Conservation (phyloP, 2,329 filamentous ascomycete genomes). For the Fusarium tricinctum region DNA sequence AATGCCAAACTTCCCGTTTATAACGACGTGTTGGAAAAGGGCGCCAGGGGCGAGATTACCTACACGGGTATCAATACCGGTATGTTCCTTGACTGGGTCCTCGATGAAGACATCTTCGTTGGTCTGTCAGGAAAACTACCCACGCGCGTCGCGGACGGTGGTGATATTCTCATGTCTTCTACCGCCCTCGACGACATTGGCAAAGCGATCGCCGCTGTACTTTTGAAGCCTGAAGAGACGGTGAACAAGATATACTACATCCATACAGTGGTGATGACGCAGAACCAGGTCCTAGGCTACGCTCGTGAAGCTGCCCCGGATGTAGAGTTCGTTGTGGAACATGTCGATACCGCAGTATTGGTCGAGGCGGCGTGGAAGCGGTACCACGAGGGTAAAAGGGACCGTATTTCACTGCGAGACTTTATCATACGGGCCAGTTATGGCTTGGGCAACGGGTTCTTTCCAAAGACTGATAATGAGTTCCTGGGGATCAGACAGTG, state of each 20-base stretch:
- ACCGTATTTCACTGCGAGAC: neutral
- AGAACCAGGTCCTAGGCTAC: slow-evolving; percentile 10
- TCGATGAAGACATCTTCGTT: slow-evolving; percentile 17
- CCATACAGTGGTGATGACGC: slow-evolving; percentile 12
- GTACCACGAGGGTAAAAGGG: neutral
- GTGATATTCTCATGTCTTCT: slow-evolving; percentile 11
- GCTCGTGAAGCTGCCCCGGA: slow-evolving; percentile 1
- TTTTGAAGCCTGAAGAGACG: neutral
- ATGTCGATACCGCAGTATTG: neutral
- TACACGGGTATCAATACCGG: slow-evolving; percentile 19
- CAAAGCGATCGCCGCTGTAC: neutral
- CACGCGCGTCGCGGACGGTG: neutral
- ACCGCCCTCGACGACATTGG: slow-evolving; percentile 6
- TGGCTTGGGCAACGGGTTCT: neutral
- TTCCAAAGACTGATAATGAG: slow-evolving; percentile 1
- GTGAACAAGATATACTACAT: slow-evolving; percentile 9
- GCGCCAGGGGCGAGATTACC: neutral
- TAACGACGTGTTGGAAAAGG: slow-evolving; percentile 8
- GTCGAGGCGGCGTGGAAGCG: slow-evolving; percentile 21
- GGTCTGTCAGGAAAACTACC: neutral
- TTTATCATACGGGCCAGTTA: slow-evolving; percentile 8
- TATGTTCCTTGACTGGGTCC: slow-evolving; percentile 20
- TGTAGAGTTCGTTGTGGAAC: neutral
- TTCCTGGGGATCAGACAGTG: neutral
- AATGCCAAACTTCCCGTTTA: neutral